Evolutionary conservation across 805 yeast genomes (phyloP), one percentile per base, ranked within the genome.

Genomic region (Metschnikowia kunwiensis): DNA sequence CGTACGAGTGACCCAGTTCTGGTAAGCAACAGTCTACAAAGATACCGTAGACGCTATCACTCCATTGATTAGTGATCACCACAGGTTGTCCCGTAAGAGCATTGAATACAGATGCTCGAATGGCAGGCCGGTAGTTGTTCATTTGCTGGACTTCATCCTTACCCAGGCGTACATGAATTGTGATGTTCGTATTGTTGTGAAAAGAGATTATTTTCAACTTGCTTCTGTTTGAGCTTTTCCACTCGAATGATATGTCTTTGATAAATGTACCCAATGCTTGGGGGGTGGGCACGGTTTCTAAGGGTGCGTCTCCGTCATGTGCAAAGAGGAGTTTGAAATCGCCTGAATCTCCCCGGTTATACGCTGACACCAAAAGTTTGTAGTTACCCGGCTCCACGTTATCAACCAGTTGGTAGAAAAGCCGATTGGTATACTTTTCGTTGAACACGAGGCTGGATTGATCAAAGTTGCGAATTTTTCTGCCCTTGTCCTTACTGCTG

Each of bases 331-430:
- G 36, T 27, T 50, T 49, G 49, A 61, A 78, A 1, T 43, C 34
- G 2, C 53, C 58, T 5, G 50, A 29, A 1, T 47, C 42, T 4
- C 54, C 53, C 1, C 63, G 53, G 4, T 65, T 65, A 46, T 63
- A 74, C 0, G 76, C 65, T 1, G 83, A 77, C 2, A 67, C 51
- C 1, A 80, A 58, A 0, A 74, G 44, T 17, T 70, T 61, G 46
- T 77, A 80, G 11, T 47, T 46, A 2, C 71, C 72, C 0, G 63
- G 60, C 10, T 41, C 43, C 11, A 69, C 25, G 0, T 51, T 30
- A 1, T 38, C 32, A 5, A 59, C 32, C 1, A 55, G 42, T 14
- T 38, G 38, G 14, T 48, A 37, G 12, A 59, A 54, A 43, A 69
- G 70, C 24, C 61, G 62, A 25, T 63, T 66, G 34, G 59, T 55